Conservation (phyloP, 257 asterid species). For the Petunia secreta region DNA sequence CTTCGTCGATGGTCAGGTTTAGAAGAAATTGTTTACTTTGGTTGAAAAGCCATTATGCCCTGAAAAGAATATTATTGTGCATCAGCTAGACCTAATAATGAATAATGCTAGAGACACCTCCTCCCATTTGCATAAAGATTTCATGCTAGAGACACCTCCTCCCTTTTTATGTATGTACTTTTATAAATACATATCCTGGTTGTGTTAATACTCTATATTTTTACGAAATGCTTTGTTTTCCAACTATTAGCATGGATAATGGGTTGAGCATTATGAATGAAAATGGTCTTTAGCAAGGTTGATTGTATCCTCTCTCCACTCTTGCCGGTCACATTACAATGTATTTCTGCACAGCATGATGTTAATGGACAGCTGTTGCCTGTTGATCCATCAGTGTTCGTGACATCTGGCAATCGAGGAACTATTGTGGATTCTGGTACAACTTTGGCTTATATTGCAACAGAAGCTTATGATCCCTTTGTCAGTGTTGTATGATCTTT, state of each 20-base stretch:
- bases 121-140: too few species aligned
- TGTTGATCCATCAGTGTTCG: constrained; percentile 73
- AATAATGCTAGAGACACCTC: too few species aligned
- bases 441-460: constrained; percentile 83
- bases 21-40: too few species aligned
- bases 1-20: too few species aligned
- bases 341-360: constrained; percentile 72
- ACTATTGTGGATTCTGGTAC: constrained; percentile 93
- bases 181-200: background rate
- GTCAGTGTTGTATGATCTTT: constrained; percentile 71
- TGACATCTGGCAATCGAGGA: constrained; percentile 69
- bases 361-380: constrained; percentile 74
- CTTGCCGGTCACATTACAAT: constrained; percentile 81
- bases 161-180: too few species aligned
- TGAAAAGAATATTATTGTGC: too few species aligned
- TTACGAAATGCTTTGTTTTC: background rate
- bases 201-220: background rate
- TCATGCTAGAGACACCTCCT: too few species aligned
- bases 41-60: too few species aligned
- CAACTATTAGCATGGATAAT: background rate
- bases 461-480: constrained; percentile 82
- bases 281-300: too few species aligned
- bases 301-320: background rate
- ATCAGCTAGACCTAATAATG: too few species aligned
- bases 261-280: background rate